Conservation (phyloP, 73 alveolate genomes). For the Paramecium tetraurelia region DNA sequence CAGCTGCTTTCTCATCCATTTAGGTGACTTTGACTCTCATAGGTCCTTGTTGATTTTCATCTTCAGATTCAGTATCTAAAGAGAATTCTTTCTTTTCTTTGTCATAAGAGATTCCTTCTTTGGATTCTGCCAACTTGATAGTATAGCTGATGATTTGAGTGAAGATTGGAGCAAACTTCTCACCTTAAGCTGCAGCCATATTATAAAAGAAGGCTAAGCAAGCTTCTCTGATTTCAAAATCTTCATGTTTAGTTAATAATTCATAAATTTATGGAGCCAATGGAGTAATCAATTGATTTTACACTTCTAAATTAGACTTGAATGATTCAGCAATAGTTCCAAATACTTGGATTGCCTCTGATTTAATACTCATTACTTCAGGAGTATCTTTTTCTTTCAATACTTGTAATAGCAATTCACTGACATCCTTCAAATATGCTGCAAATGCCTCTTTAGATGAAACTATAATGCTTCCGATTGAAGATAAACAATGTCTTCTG, state of each 20-base stretch:
- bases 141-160: constrained; percentile 45
- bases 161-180: constrained; percentile 41
- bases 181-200: constrained; percentile 61
- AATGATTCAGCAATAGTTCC: constrained; percentile 60
- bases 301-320: constrained; percentile 27
- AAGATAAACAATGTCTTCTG: constrained; percentile 55
- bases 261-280: constrained; percentile 48
- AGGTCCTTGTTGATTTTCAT: constrained; percentile 50
- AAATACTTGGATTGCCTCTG: constrained; percentile 53
- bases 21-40: constrained; percentile 48
- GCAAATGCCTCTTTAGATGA: constrained; percentile 42
- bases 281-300: constrained; percentile 41
- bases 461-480: constrained; percentile 43
- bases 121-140: constrained; percentile 46
- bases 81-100: constrained; percentile 56
- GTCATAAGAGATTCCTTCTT: constrained; percentile 54
- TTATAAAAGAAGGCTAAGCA: constrained; percentile 62
- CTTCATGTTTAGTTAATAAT: constrained; percentile 40
- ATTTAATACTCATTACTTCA: constrained; percentile 52
- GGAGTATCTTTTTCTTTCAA: constrained; percentile 39
- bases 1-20: constrained; percentile 63
- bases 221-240: constrained; percentile 63
- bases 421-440: constrained; percentile 30
- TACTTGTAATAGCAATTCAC: constrained; percentile 42
- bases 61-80: constrained; percentile 58